These are phyloP conservation scores for Hygrophorus pudorinus DNA, from an alignment of 768 basidiomycete species.

Conservation along the genomic window DNA sequence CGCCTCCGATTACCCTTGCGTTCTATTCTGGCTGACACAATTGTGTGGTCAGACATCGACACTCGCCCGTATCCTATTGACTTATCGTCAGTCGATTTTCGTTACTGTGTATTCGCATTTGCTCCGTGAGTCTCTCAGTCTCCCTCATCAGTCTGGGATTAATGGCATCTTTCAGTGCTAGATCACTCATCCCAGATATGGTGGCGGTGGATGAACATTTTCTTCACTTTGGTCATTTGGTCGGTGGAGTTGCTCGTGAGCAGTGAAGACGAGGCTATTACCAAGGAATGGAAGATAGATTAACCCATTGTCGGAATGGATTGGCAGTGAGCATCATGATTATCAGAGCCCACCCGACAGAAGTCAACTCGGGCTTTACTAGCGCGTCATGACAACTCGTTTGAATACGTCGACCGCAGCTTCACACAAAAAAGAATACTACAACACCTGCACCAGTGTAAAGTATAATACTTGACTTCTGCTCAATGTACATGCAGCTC, in stretches of 20 bases:
- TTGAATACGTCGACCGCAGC: no score
- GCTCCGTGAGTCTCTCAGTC: constrained; percentile 47
- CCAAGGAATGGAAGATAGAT: constrained; percentile 76
- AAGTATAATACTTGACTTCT: no score
- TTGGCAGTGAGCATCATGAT: neutral
- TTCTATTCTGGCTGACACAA: neutral
- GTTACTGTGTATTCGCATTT: constrained; percentile 84
- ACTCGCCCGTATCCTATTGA: constrained; percentile 62
- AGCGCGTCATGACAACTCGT: no score
- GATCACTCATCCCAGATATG: constrained; percentile 88
- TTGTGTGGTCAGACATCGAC: constrained; percentile 51
- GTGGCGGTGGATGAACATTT: constrained; percentile 91
- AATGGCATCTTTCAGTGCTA: constrained; percentile 38
- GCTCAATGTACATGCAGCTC: no score
- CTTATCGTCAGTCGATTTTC: constrained; percentile 78
- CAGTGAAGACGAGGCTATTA: constrained; percentile 55
- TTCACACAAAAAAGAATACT: neutral
- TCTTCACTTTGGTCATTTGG: constrained; percentile 80
- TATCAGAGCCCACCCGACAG: no score
- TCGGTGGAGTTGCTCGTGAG: constrained; percentile 72
- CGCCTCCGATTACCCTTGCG: neutral
- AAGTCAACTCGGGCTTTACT: no score
- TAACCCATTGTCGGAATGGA: constrained; percentile 16
- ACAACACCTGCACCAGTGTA: no score
- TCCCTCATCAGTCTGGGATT: neutral